A percentile compares a stretch with the other conserved stretches of the same genome.
Evolutionary conservation across 257 asterid genomes (phyloP).

Genomic region (Solanum tarapatanum): DNA sequence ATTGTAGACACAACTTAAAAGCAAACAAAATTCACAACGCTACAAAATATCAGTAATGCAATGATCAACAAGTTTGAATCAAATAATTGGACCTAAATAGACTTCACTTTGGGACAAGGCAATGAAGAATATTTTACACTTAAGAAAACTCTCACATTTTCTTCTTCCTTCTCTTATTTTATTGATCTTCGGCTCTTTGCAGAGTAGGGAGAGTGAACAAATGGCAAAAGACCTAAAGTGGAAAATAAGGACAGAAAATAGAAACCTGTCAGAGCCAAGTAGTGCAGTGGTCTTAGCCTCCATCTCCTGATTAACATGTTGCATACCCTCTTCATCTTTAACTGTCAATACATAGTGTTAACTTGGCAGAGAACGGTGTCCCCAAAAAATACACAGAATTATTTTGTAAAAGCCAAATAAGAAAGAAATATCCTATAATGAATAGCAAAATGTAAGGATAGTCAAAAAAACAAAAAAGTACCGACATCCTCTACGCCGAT

Average conservation of each 20-base stretch:
- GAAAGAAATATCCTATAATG: not conserved
- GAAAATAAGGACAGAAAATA: not conserved
- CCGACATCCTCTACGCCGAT: slow-evolving; percentile 99
- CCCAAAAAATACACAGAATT: not conserved
- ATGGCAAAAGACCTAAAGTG: not conserved
- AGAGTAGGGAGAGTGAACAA: not conserved
- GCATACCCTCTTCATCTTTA: slow-evolving; percentile 80
- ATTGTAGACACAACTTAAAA: not conserved
- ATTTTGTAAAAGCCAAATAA: not conserved
- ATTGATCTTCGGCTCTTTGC: not conserved
- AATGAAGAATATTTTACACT: not conserved
- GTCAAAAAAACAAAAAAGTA: slow-evolving; percentile 59
- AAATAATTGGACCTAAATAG: not conserved
- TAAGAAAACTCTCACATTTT: not conserved
- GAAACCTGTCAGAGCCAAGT: slow-evolving; percentile 77
- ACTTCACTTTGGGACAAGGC: not conserved
- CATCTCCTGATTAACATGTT: slow-evolving; percentile 74
- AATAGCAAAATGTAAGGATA: slow-evolving; percentile 6
- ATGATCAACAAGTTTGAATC: not conserved
- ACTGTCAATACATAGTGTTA: slow-evolving; percentile 46
- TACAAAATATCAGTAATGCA: not conserved
- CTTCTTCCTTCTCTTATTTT: not conserved
- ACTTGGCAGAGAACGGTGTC: not conserved
- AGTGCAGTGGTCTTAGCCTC: slow-evolving; percentile 75
- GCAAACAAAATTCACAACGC: not conserved